These are phyloP conservation scores for Penicillium carneum DNA, from an alignment of 2,329 filamentous ascomycete species.

Conservation along the genomic window DNA sequence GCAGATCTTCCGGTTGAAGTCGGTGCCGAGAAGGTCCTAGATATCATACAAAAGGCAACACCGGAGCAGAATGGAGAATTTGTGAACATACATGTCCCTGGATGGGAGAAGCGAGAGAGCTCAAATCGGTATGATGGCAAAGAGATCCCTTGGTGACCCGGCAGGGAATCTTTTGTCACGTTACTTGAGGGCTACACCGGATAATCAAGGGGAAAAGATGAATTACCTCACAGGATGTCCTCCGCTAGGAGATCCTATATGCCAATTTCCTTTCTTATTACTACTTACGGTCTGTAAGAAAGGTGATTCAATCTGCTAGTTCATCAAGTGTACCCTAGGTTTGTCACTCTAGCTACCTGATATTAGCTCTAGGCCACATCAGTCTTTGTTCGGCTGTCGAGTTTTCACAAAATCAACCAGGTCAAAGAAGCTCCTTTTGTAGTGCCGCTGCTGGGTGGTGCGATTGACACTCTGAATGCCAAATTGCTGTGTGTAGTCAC, in stretches of 20 bases:
- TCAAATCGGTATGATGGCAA: constrained; percentile 52
- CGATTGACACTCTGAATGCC: constrained; percentile 65
- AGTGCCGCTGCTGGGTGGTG: constrained; percentile 59
- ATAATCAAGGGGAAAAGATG: not conserved
- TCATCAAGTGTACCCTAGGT: not conserved
- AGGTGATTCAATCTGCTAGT: not conserved
- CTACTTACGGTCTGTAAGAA: not conserved
- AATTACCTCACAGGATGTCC: not conserved
- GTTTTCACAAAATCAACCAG: constrained; percentile 60
- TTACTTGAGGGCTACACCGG: no score
- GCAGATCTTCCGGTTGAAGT: constrained; percentile 55
- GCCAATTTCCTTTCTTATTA: not conserved
- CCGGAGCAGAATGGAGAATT: constrained; percentile 59
- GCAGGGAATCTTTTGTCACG: not conserved
- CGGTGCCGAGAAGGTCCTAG: constrained; percentile 49
- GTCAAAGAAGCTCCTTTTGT: constrained; percentile 67
- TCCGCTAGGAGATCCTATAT: no score
- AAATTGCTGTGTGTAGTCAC: constrained; percentile 59
- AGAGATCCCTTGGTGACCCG: constrained; percentile 42
- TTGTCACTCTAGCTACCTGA: not conserved
- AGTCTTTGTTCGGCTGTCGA: constrained; percentile 18
- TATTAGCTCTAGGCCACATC: not conserved
- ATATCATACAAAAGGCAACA: constrained; percentile 55
- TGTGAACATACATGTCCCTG: constrained; percentile 50
- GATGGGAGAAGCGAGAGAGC: constrained; percentile 47